Conservation (phyloP, 2,329 filamentous ascomycete genomes). For the Lasiodiplodia theobromae region DNA sequence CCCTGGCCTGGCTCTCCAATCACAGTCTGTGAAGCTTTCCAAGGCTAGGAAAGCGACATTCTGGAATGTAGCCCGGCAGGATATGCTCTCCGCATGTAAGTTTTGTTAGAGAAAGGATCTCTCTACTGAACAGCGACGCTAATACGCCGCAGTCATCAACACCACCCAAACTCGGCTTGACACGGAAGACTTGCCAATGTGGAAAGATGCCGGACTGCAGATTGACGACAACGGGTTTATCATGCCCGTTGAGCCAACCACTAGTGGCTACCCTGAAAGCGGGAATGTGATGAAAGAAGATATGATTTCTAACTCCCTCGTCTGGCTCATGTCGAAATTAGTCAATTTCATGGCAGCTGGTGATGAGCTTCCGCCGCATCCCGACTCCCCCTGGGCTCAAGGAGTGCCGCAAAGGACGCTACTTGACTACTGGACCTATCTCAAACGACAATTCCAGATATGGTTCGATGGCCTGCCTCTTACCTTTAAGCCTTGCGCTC, state of each 20-base stretch:
- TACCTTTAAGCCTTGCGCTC: constrained; percentile 65
- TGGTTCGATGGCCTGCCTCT: constrained; percentile 67
- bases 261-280: constrained; percentile 51
- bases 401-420: constrained; percentile 59
- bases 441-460: constrained; percentile 63
- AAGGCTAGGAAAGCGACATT: constrained; percentile 67
- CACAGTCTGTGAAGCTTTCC: constrained; percentile 47
- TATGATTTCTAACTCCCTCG: constrained; percentile 67
- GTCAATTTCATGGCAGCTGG: constrained; percentile 69
- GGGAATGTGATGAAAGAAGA: constrained; percentile 66
- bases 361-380: constrained; percentile 55
- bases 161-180: constrained; percentile 67
- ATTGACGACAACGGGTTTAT: constrained; percentile 62
- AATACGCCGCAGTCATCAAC: constrained; percentile 58
- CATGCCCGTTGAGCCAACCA: constrained; percentile 52
- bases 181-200: constrained; percentile 67
- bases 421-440: constrained; percentile 60
- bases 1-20: constrained; percentile 41
- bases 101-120: constrained; percentile 22
- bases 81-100: constrained; percentile 69
- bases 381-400: constrained; percentile 47
- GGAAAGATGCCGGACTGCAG: constrained; percentile 69
- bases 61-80: constrained; percentile 72
- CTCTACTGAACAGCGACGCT: neutral
- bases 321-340: constrained; percentile 71